A percentile compares a stretch with the other conserved stretches of the same genome.
These are phyloP conservation scores for Neoconidiobolus thromboides DNA, from an alignment of 371 early-diverging fungal species.

Conservation along the genomic window DNA sequence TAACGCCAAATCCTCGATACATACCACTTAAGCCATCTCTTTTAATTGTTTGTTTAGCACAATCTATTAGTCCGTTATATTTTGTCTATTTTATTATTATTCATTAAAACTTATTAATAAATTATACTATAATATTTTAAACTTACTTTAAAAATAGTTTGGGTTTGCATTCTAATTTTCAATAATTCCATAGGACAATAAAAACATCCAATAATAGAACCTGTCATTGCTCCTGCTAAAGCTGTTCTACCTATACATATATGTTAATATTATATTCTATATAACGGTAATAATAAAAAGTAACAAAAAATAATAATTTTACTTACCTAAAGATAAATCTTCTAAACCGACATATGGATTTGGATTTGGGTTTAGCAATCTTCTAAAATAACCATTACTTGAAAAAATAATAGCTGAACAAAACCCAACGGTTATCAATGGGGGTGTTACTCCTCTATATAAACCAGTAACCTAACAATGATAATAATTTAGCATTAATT, in stretches of 20 bases:
- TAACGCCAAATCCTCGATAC: constrained; percentile 64
- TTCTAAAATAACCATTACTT: constrained; percentile 53
- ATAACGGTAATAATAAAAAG: neutral
- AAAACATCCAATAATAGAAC: constrained; percentile 62
- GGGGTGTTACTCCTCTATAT: constrained; percentile 68
- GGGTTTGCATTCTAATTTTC: constrained; percentile 71
- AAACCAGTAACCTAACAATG: constrained; percentile 33
- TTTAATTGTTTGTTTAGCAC: constrained; percentile 44
- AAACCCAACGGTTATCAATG: constrained; percentile 69
- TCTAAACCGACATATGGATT: constrained; percentile 14
- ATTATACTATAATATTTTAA: neutral
- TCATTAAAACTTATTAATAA: neutral
- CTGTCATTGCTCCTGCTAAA: constrained; percentile 61
- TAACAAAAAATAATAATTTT: neutral
- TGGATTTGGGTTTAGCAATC: constrained; percentile 31
- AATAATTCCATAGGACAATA: constrained; percentile 71
- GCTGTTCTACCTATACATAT: constrained; percentile 28
- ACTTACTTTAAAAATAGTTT: constrained; percentile 15
- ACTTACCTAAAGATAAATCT: constrained; percentile 8
- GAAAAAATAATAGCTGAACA: constrained; percentile 72
- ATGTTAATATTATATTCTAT: no score
- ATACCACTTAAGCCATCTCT: constrained; percentile 45
- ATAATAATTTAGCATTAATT: neutral
- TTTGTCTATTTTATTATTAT: constrained; percentile 7
- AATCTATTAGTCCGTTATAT: constrained; percentile 57